Evolutionary conservation across 805 yeast species (phyloP).

Genomic region (Pichia occidentalis): DNA sequence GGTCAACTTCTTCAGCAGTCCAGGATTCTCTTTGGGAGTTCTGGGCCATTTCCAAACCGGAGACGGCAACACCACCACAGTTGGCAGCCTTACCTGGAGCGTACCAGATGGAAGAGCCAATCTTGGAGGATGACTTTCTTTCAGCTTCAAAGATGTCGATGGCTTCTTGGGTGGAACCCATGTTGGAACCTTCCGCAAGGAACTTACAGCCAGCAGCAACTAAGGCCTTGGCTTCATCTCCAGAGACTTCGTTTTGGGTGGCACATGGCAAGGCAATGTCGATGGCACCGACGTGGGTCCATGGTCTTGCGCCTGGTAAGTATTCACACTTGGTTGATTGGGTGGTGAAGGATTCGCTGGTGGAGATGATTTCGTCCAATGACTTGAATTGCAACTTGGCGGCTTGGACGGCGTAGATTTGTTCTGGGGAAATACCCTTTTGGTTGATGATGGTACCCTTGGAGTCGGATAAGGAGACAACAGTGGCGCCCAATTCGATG

Average conservation of each 20-base stretch:
- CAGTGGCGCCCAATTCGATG: constrained; percentile 94
- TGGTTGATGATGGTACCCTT: constrained; percentile 80
- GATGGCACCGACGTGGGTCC: constrained; percentile 85
- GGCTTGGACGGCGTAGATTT: constrained; percentile 63
- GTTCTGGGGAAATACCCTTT: constrained; percentile 78
- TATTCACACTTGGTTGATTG: constrained; percentile 58
- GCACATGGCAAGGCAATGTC: constrained; percentile 98
- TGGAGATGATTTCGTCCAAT: constrained; percentile 59
- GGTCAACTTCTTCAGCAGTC: constrained; percentile 90
- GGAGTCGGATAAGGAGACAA: constrained; percentile 91
- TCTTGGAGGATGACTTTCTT: constrained; percentile 41
- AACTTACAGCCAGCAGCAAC: constrained; percentile 86
- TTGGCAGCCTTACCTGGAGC: constrained; percentile 99
- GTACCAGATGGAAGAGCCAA: constrained; percentile 74
- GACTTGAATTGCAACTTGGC: constrained; percentile 77
- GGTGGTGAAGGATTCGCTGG: constrained; percentile 44
- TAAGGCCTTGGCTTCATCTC: constrained; percentile 93
- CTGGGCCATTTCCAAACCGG: constrained; percentile 99
- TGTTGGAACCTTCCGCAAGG: constrained; percentile 98
- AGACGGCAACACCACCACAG: constrained; percentile 99
- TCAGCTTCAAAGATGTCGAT: constrained; percentile 87
- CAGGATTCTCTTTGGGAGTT: constrained; percentile 91
- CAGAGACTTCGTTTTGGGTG: constrained; percentile 96
- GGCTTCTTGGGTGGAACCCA: constrained; percentile 99
- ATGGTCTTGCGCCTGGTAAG: constrained; percentile 92